Evolutionary conservation across 108 stramenopile genomes (phyloP).

Genomic region (Skeletonema menzelii): DNA sequence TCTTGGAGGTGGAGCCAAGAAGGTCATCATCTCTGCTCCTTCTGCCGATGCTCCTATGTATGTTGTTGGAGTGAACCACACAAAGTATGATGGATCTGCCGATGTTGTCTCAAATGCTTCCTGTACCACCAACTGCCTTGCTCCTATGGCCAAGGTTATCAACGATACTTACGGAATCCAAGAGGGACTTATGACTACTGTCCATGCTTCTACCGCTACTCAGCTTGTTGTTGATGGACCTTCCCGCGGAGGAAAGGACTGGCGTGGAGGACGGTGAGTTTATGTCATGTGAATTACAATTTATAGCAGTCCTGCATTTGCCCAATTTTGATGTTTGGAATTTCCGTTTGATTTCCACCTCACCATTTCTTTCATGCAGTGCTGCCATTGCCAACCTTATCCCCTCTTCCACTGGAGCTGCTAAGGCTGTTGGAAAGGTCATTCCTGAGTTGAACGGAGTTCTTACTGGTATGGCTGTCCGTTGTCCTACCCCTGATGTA

Average conservation of each 20-base stretch:
- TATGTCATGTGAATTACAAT: neutral
- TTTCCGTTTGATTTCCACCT: neutral
- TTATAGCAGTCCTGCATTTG: neutral
- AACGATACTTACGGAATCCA: slow-evolving; percentile 95
- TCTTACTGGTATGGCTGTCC: slow-evolving; percentile 93
- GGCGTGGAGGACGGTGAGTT: slow-evolving; percentile 64
- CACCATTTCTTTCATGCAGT: slow-evolving; percentile 18
- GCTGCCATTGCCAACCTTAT: slow-evolving; percentile 83
- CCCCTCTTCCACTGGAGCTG: slow-evolving; percentile 93
- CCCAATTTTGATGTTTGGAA: neutral
- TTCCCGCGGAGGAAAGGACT: slow-evolving; percentile 89
- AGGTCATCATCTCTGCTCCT: slow-evolving; percentile 96
- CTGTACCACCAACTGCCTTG: slow-evolving; percentile 99
- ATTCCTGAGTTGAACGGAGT: slow-evolving; percentile 96
- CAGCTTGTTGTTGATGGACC: slow-evolving; percentile 98
- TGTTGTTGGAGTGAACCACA: slow-evolving; percentile 98
- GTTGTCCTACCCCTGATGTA: slow-evolving; percentile 92
- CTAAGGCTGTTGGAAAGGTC: slow-evolving; percentile 97
- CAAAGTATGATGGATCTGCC: slow-evolving; percentile 69
- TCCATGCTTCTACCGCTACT: slow-evolving; percentile 97
- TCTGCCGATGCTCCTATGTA: slow-evolving; percentile 97
- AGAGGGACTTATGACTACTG: slow-evolving; percentile 99
- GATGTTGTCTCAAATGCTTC: slow-evolving; percentile 96
- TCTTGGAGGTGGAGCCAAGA: slow-evolving; percentile 94
- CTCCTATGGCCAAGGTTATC: slow-evolving; percentile 97